Base-by-base conservation (phyloP, 306 rosid genomes). In the Malus sylvestris region DNA sequence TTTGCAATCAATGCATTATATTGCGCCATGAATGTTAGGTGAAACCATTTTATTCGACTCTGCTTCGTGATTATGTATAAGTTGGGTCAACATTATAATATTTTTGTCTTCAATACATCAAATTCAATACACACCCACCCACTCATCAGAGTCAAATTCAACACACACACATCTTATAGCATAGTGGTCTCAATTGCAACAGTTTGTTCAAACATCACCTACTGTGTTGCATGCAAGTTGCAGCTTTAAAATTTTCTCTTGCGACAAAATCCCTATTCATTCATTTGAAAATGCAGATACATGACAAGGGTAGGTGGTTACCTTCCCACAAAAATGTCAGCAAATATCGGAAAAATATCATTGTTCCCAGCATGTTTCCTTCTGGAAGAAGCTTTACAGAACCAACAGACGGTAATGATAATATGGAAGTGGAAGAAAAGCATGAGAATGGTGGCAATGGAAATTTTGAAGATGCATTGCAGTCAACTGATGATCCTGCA, bases 341-440 rank as follows among this genome's bases (percentile, higher is more conserved):
- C 20, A 87, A 93, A 85, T 86, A 20, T 74, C 93, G 91, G 74
- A 88, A 77, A 81, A 85, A 75, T 87, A 81, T 74, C 73, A 70
- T 88, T 77, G 82, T 70, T 76, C 81, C 93, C 55, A 83, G 99
- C 83, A 87, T 96, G 98, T 96, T 96, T 80, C 97, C 99, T 79
- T 89, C 96, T 76, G 98, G 98, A 62, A 81, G 86, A 83, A 76
- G 85, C 63, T 75, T 65, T 73, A 74, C 55, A 18, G 89, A 84
- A 63, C 70, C 63, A 74, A 65, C 22, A 13, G 86, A 80, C 13
- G 33, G 73, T 79, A 76, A 67, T 69, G 73, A 69, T 71, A 70
- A 75, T 76, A 67, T 38, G 52, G 89, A 85, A 51, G 32, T 79
- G 78, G 85, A 67, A 76, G 87, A 81, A 42, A 84, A 83, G 32